Evolutionary conservation across 2,329 filamentous ascomycete species (phyloP), one percentile per base, ranked within the genome.

Genomic region (Claviceps quebecensis): DNA sequence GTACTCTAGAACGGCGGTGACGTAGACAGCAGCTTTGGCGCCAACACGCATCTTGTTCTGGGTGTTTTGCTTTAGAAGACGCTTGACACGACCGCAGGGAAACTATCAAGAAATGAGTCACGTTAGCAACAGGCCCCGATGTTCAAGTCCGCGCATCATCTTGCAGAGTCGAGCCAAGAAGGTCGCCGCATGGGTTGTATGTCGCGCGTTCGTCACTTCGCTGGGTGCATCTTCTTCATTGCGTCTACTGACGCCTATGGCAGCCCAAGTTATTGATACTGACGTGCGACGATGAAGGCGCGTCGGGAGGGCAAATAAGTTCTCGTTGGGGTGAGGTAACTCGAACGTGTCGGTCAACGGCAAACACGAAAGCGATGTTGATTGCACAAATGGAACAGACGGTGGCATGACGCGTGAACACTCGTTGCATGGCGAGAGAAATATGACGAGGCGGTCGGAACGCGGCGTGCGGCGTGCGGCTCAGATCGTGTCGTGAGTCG

Each of bases 11-110:
- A 98, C 93, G 44, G 93, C 93, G 48, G 93, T 97, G 56, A 97
- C 88, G 68, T 98, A 98, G 63, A 98, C 93, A 59, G 93, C 90
- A 58, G 93, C 93, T 78, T 97, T 97, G 65, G 91, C 93, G 63
- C 93, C 93, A 60, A 98, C 94, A 72, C 93, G 91, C 87, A 96
- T 97, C 78, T 97, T 97, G 75, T 96, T 94, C 69, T 97, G 93
- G 48, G 93, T 97, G 75, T 96, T 96, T 71, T 88, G 89, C 81
- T 97, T 96, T 68, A 98, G 78, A 76, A 97, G 97, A 75, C 93
- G 90, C 86, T 98, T 98, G 72, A 98, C 93, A 84, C 93, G 93
- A 73, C 93, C 93, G 69, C 93, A 98, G 56, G 93, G 93, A 70
- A 98, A 98, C 93, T 98, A 13, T 5, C 16, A 38, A 34, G 29